phyloP scores from a whole-genome alignment of 2,329 filamentous ascomycete genomes.

The Aspergillus awamori region DNA sequence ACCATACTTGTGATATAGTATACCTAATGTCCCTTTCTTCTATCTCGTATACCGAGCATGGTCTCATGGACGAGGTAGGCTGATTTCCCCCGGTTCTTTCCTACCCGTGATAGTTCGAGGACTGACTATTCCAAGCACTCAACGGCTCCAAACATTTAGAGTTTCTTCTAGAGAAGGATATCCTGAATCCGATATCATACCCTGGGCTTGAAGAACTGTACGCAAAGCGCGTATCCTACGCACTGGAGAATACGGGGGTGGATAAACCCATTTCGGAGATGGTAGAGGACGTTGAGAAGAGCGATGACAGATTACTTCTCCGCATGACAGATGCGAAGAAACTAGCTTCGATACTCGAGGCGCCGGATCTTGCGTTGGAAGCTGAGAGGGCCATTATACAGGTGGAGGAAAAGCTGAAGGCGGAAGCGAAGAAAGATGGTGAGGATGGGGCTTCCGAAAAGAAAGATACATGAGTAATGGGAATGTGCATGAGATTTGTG shows the following conservation, averaged over 20 bases:
- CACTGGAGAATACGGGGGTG: conserved; percentile 30
- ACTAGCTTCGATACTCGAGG: conserved; percentile 63
- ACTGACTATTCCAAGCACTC: conserved; percentile 57
- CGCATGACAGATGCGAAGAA: conserved; percentile 55
- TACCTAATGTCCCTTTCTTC: conserved; percentile 96
- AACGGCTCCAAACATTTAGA: conserved; percentile 82
- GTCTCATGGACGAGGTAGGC: conserved; percentile 76
- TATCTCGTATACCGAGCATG: conserved; percentile 87
- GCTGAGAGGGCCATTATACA: conserved; percentile 77
- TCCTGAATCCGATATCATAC: conserved; percentile 69
- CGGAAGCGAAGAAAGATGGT: conserved; percentile 24
- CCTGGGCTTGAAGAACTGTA: conserved; percentile 76
- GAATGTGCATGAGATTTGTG: background rate
- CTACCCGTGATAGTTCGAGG: conserved; percentile 26
- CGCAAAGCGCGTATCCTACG: conserved; percentile 44
- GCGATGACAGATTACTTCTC: conserved; percentile 51
- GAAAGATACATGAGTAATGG: conserved; percentile 26
- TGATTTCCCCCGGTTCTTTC: conserved; percentile 13
- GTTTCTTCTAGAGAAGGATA: conserved; percentile 74
- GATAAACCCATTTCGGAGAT: conserved; percentile 36
- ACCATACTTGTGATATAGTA: conserved; percentile 51
- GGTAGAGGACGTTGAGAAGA: conserved; percentile 40
- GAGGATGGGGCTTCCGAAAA: conserved; percentile 19
- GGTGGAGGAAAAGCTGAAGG: conserved; percentile 53
- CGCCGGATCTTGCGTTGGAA: conserved; percentile 72